Conservation (phyloP, 495 filamentous ascomycete genomes). For the Apiosordaria backusii region DNA sequence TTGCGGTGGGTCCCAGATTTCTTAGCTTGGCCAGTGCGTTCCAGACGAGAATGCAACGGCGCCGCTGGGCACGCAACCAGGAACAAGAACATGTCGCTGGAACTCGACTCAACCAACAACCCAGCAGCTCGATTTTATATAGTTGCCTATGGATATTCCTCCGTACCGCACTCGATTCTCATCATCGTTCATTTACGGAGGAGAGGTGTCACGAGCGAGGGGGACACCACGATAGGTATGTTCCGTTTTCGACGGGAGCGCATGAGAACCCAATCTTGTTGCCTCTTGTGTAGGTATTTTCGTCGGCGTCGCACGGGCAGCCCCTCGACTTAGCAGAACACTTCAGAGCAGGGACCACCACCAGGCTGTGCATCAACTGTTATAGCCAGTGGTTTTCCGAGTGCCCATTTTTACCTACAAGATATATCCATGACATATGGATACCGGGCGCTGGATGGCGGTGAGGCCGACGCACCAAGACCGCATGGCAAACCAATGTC, state of each 20-base stretch:
- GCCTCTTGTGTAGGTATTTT: not conserved
- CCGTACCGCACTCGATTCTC: no score
- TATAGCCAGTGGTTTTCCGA: not conserved
- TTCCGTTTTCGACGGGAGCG: not conserved
- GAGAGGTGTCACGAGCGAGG: not conserved
- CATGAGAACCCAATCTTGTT: not conserved
- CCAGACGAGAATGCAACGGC: constrained; percentile 3
- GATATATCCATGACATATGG: not conserved
- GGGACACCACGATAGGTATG: no score
- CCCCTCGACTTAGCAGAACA: not conserved
- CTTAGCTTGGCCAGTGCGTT: constrained; percentile 1
- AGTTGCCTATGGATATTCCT: not conserved
- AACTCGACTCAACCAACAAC: not conserved
- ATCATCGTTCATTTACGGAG: no score
- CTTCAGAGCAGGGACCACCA: not conserved
- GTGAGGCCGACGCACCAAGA: not conserved
- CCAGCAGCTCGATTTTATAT: not conserved
- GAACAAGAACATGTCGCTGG: not conserved
- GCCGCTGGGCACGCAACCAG: not conserved
- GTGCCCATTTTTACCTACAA: no score
- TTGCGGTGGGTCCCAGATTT: not conserved
- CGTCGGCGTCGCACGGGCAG: not conserved
- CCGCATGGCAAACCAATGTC: not conserved
- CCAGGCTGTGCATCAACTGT: not conserved
- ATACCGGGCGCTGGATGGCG: not conserved